Evolutionary conservation across 768 basidiomycete genomes (phyloP).

Genomic region (Trametes cingulata): DNA sequence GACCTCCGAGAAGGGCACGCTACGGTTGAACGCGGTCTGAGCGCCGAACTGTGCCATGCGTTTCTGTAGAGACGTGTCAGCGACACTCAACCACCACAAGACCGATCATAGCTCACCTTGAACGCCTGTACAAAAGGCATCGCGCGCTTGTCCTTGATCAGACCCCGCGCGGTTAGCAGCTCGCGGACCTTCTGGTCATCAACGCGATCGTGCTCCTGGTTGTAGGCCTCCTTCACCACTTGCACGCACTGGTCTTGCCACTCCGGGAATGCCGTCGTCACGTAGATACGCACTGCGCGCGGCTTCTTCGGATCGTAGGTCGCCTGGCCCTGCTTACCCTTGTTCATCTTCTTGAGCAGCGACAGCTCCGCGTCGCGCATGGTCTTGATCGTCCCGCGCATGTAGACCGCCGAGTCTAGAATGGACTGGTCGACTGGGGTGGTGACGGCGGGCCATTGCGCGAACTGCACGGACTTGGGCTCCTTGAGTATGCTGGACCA

Average conservation of each 20-base stretch:
- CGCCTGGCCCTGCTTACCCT: conserved; percentile 61
- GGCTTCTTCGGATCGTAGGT: conserved; percentile 83
- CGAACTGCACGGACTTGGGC: conserved; percentile 74
- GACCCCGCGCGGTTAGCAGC: conserved; percentile 62
- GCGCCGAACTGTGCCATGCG: conserved; percentile 77
- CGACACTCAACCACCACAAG: not conserved
- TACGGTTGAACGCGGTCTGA: conserved; percentile 77
- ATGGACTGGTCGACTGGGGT: conserved; percentile 60
- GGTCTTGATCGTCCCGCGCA: conserved; percentile 87
- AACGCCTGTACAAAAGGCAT: conserved; percentile 95
- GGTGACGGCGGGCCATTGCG: conserved; percentile 76
- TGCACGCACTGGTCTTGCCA: conserved; percentile 91
- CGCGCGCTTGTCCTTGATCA: conserved; percentile 93
- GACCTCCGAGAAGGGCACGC: conserved; percentile 80
- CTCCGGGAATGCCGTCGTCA: conserved; percentile 86
- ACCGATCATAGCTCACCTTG: conserved; percentile 60
- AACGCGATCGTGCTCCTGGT: conserved; percentile 56
- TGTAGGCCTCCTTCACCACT: conserved; percentile 69
- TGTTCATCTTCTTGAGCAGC: conserved; percentile 77
- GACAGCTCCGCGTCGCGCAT: conserved; percentile 86
- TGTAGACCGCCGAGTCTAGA: conserved; percentile 78
- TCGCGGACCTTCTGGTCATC: conserved; percentile 82
- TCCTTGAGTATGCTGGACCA: conserved; percentile 77
- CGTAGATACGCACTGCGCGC: conserved; percentile 85
- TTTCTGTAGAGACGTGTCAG: conserved; percentile 51